These are phyloP conservation scores for Trametes cinnabarina DNA, from an alignment of 768 basidiomycete species.

Conservation along the genomic window DNA sequence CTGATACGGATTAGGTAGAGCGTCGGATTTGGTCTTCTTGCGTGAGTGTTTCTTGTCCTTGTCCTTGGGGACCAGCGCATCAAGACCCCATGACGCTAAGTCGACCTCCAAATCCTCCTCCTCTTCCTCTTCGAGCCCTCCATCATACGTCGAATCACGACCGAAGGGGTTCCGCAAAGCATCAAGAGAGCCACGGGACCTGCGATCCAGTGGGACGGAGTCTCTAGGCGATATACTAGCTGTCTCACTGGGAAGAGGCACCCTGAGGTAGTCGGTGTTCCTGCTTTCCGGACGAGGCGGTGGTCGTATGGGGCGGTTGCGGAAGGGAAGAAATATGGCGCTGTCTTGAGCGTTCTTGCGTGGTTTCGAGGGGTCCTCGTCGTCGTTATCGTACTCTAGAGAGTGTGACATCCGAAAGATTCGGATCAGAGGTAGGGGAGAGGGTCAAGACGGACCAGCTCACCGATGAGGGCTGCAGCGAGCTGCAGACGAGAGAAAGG, in stretches of 20 bases:
- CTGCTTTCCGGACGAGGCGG: conserved; percentile 43
- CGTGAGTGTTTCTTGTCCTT: conserved; percentile 39
- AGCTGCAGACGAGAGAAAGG: conserved; percentile 82
- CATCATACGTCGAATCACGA: conserved; percentile 55
- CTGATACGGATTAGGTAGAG: conserved; percentile 47
- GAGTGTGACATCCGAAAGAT: neutral
- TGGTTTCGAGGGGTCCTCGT: conserved; percentile 59
- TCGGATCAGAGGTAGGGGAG: conserved; percentile 2
- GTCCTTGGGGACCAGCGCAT: conserved; percentile 71
- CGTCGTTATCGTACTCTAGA: conserved; percentile 88
- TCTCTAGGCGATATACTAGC: conserved; percentile 41
- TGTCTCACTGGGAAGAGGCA: conserved; percentile 62
- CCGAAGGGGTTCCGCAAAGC: conserved; percentile 74
- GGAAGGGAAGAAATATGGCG: conserved; percentile 81
- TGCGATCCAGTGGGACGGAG: conserved; percentile 20
- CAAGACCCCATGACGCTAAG: conserved; percentile 81
- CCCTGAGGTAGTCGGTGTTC: conserved; percentile 64
- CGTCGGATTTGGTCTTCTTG: conserved; percentile 33
- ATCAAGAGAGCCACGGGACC: conserved; percentile 56
- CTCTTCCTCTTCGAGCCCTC: conserved; percentile 48
- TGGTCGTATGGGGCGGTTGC: conserved; percentile 47
- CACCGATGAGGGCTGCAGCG: conserved; percentile 83
- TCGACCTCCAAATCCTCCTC: conserved; percentile 70
- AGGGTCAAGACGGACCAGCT: conserved; percentile 3
- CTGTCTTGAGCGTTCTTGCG: conserved; percentile 74